A percentile compares a stretch with the other conserved stretches of the same genome.
Conservation (phyloP, 2,329 filamentous ascomycete genomes). For the Aureobasidium pullulans region DNA sequence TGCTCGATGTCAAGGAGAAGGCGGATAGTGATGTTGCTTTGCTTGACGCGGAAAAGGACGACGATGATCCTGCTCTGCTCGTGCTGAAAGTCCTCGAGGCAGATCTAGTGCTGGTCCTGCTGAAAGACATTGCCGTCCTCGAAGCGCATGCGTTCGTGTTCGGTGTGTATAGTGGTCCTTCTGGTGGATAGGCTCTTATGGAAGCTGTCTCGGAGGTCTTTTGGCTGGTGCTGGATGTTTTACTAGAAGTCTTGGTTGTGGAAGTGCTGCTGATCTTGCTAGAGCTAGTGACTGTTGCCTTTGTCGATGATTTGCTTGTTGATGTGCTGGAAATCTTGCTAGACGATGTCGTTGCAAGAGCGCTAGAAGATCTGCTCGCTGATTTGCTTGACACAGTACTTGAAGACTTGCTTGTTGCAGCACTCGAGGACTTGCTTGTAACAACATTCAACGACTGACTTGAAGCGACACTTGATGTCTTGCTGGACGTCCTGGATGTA, state of each 20-base stretch:
- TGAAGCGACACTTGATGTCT: not conserved
- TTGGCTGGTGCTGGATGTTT: not conserved
- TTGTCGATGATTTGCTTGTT: not conserved
- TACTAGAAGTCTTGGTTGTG: not conserved
- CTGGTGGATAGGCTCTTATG: not conserved
- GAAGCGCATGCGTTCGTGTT: constrained; percentile 4
- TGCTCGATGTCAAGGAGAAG: not conserved
- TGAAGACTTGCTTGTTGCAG: not conserved
- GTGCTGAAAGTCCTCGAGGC: not conserved
- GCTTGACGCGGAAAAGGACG: not conserved
- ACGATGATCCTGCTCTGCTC: not conserved
- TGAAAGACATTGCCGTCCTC: not conserved
- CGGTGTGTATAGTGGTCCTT: constrained; percentile 1
- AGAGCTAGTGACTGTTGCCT: not conserved
- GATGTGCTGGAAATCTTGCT: not conserved
- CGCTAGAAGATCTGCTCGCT: not conserved
- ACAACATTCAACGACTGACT: not conserved
- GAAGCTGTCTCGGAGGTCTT: not conserved
- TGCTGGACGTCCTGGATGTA: not conserved
- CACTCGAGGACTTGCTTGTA: not conserved
- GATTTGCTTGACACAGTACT: not conserved
- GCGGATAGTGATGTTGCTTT: not conserved
- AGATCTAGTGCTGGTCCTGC: not conserved
- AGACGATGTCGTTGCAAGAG: not conserved
- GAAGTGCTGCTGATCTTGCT: not conserved